A percentile compares a stretch with the other conserved stretches of the same genome.
Conservation (phyloP, 306 rosid species). For the Cicer arietinum region DNA sequence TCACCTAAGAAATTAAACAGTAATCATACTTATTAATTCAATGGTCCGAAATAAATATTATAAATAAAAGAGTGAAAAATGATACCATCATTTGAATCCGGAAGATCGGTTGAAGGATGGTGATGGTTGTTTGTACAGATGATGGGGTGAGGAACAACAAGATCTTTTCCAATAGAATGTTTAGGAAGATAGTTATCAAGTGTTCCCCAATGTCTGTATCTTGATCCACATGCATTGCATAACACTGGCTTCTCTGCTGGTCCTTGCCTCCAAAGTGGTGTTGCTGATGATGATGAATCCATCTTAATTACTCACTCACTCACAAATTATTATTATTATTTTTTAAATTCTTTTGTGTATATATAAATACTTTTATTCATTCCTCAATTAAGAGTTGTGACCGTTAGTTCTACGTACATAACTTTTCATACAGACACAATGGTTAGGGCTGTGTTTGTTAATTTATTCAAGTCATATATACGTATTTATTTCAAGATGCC, state of each 20-base stretch:
- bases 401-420: not conserved
- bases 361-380: too few species aligned
- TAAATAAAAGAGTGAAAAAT: not conserved
- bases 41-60: too few species aligned
- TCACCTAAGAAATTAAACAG: not conserved
- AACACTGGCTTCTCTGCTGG: slow-evolving; percentile 32
- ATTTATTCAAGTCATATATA: too few species aligned
- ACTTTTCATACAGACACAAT: not conserved
- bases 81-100: not conserved
- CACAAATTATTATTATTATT: not conserved
- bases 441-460: not conserved
- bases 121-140: not conserved
- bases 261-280: slow-evolving; percentile 41
- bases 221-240: slow-evolving; percentile 44
- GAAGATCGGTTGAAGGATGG: not conserved
- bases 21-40: not conserved
- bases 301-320: not conserved
- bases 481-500: too few species aligned
- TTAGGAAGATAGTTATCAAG: slow-evolving; percentile 24
- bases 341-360: too few species aligned
- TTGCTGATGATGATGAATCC: slow-evolving; percentile 22
- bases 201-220: not conserved
- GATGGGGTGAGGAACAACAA: not conserved
- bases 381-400: not conserved
- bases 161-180: not conserved